Evolutionary conservation across 176 grass and related monocot species (phyloP).

Genomic region (Phragmites australis): DNA sequence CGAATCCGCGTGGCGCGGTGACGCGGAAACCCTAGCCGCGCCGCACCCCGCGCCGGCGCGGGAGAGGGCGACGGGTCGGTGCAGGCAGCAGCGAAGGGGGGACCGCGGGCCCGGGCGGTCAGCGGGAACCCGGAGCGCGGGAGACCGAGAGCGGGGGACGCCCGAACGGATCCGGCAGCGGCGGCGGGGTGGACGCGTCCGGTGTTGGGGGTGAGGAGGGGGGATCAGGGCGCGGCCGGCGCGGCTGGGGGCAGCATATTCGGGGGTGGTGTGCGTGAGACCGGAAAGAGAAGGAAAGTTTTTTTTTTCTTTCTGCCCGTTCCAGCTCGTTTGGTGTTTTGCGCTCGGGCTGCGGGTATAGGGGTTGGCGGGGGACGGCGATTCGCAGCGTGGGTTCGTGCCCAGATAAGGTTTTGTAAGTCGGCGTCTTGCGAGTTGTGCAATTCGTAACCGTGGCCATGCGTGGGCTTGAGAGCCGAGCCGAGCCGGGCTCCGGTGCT

Average conservation of each 20-base stretch:
- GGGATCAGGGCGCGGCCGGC: conserved; percentile 60
- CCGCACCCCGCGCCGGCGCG: neutral
- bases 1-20: neutral
- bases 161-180: conserved; percentile 38
- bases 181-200: conserved; percentile 15
- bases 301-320: neutral
- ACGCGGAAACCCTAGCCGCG: conserved; percentile 42
- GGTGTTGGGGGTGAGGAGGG: conserved; percentile 32
- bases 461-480: too few species aligned
- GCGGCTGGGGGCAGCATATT: conserved; percentile 62
- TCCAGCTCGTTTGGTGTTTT: conserved; percentile 19
- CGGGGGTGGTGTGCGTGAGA: conserved; percentile 43
- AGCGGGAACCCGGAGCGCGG: neutral
- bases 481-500: too few species aligned
- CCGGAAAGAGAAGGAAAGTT: conserved; percentile 20
- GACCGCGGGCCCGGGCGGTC: conserved; percentile 15
- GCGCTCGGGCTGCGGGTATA: conserved; percentile 1
- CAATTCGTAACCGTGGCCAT: too few species aligned
- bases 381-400: neutral
- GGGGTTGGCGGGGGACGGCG: neutral
- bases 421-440: too few species aligned
- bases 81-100: neutral
- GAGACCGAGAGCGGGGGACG: conserved; percentile 4
- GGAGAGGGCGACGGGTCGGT: neutral
- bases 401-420: neutral